Base-by-base conservation (phyloP, 208 protist genomes). In the Trypanosoma grayi region DNA sequence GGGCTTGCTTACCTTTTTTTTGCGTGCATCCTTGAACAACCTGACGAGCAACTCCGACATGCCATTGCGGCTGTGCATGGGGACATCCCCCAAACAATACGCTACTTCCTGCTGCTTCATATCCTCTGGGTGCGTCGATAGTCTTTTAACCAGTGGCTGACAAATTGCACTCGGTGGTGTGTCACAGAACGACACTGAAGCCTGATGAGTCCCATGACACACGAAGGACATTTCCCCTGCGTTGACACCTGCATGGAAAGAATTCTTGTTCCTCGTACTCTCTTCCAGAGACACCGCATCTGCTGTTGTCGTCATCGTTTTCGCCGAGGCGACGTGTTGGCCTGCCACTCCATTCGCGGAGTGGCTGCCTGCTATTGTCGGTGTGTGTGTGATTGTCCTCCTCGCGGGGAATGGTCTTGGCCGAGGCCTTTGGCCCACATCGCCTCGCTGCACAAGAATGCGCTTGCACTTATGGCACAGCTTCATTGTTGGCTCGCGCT, bases 401-500 rank as follows among this genome's bases (percentile, higher is more conserved):
- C 14, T 47, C 11, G 37, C 11, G 9, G 25, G 37, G 10, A 20
- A 43, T 1, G 47, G 1, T 31, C n/a, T 22, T 2, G 24, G 13
- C 18, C 36, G 50, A 31, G 16, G 6, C 1, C 27, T 3, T 4
- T n/a, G 3, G 4, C 39, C 13, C n/a, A 11, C 14, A 14, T 22
- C 4, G 2, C 40, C 24, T 9, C 60, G 57, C 33, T 61, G 45
- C 4, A 22, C 58, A 0, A 65, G 53, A 34, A 73, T 58, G 44
- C 62, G 51, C 31, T 77, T 51, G n/a, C 76, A 83, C 54, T 69
- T 64, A 30, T 66, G 60, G 39, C 72, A 80, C 1, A 81, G 40
- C 11, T 72, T 68, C 13, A 55, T 45, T 0, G 61, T 41, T 14
- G 60, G 18, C 50, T 62, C 51, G 0, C 30, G 24, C 24, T 53